Evolutionary conservation across 495 filamentous ascomycete genomes (phyloP).

Genomic region (Friedmanniomyces simplex): DNA sequence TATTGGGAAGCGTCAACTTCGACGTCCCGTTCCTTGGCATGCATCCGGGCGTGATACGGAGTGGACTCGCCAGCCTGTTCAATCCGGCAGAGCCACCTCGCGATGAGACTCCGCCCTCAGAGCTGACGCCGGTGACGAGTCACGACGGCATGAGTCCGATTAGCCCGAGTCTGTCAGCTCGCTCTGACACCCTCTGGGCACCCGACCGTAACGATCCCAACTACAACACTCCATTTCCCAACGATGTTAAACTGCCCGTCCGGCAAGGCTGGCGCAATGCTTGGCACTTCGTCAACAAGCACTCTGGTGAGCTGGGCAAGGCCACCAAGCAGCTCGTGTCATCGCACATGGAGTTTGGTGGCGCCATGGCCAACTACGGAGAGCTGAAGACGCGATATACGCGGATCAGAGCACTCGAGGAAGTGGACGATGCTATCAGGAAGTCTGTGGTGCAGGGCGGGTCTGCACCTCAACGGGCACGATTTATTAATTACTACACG

Average conservation of each 20-base stretch:
- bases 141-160: not conserved
- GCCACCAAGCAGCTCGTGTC: conserved; percentile 64
- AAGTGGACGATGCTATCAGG: conserved; percentile 41
- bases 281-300: conserved; percentile 70
- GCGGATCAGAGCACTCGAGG: conserved; percentile 56
- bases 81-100: conserved; percentile 38
- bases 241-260: conserved; percentile 56
- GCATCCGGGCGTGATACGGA: conserved; percentile 74
- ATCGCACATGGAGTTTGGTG: conserved; percentile 75
- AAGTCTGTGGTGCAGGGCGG: conserved; percentile 12
- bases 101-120: conserved; percentile 2
- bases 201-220: conserved; percentile 43
- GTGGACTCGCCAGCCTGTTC: conserved; percentile 70
- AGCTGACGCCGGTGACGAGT: not conserved
- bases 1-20: conserved; percentile 73
- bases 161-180: not conserved
- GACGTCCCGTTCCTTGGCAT: conserved; percentile 84
- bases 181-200: conserved; percentile 12
- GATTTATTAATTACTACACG: conserved; percentile 89
- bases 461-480: conserved; percentile 36
- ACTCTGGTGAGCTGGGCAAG: conserved; percentile 54
- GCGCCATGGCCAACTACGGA: conserved; percentile 64
- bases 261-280: conserved; percentile 56
- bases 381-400: conserved; percentile 61
- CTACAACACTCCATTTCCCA: conserved; percentile 62